Conservation (phyloP, 2,329 filamentous ascomycete genomes). For the Fusarium sulawesiense region DNA sequence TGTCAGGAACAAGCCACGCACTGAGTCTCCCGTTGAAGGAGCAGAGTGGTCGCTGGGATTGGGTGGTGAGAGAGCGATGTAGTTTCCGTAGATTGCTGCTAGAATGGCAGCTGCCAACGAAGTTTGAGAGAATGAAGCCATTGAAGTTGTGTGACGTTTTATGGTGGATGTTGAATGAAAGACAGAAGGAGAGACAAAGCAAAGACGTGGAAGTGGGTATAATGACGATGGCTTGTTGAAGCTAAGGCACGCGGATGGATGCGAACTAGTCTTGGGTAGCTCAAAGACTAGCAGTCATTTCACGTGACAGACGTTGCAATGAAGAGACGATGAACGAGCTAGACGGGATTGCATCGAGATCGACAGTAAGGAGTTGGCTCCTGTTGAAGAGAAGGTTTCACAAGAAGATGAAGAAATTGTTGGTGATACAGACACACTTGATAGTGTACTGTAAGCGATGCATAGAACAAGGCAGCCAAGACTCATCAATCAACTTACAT, state of each 20-base stretch:
- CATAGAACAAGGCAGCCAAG: neutral
- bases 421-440: neutral
- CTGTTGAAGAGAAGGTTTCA: neutral
- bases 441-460: neutral
- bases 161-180: neutral
- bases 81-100: constrained; percentile 47
- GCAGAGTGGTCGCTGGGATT: constrained; percentile 39
- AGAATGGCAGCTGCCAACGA: constrained; percentile 43
- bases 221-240: neutral
- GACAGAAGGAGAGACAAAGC: neutral
- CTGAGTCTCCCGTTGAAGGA: constrained; percentile 35
- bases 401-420: neutral
- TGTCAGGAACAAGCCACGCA: constrained; percentile 45
- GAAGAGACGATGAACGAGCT: neutral
- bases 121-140: constrained; percentile 30
- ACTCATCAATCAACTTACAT: neutral
- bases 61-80: constrained; percentile 48
- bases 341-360: neutral
- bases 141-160: neutral
- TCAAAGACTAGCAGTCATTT: neutral
- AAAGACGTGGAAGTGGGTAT: neutral
- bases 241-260: neutral
- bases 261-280: neutral
- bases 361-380: neutral
- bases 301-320: constrained; percentile 1